Evolutionary conservation across 768 basidiomycete species (phyloP), one percentile per base, ranked within the genome.

Genomic region (Psilocybe sp.): DNA sequence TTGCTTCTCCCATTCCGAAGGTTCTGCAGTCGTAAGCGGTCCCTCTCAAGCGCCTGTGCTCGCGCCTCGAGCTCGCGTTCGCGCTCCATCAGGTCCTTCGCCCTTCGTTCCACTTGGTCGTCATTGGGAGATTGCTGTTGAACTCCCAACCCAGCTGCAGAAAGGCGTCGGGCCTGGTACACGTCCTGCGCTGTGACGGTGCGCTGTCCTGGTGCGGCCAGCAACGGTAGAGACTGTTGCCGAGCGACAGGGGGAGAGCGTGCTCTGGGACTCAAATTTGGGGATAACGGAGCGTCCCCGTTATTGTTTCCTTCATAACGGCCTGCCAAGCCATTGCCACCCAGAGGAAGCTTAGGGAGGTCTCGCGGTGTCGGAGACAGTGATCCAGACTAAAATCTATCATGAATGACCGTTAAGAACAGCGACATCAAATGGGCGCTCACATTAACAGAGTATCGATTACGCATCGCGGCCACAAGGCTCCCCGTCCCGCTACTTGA

Each of bases 391-490:
- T 83, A 34, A 20, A 45, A 47, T 50, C 12, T 45, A 34, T 52
- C 16, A 16, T 51, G 5, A 53, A 39, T 40, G 43, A 31, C 42
- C 7, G 51, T 18, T 8, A 38, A 46, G 14, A 45, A 12, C 34
- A 51, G 40, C 11, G 23, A 52, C 36, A 52, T 39, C 15, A 36
- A 19, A 55, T 47, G 52, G 37, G 36, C 70, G n/a, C 83, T 39
- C 57, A 88, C 87, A 48, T 65, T 71, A 37, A 68, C 74, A 16
- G 79, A 74, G 55, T 86, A 89, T 44, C 78, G 79, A 60, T 77
- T 78, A 39, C 84, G 76, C 74, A 92, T 81, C 1, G 80, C 79
- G 38, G 87, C 84, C 40, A 91, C 87, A 19, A 85, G 67, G 56
- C 79, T 82, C 11, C 77, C 78, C 42, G 23, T 28, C 23, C 23